Conservation (phyloP, 345 rosid genomes). For the Eucalyptus tenuipes region DNA sequence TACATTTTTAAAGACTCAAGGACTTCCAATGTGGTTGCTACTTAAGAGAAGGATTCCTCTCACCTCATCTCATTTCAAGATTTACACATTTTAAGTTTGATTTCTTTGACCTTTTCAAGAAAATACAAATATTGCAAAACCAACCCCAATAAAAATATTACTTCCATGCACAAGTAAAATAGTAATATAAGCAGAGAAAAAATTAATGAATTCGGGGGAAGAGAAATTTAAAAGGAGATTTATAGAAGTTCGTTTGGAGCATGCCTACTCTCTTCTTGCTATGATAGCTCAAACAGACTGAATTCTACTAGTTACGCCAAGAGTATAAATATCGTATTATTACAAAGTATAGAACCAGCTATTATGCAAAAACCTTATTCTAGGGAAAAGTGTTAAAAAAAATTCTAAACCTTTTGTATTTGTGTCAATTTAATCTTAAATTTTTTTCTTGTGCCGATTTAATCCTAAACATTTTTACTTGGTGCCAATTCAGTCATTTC, state of each 20-base stretch:
- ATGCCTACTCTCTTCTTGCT: not conserved
- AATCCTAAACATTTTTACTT: too few species aligned
- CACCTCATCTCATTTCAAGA: not conserved
- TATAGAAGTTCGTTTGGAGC: not conserved
- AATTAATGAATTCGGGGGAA: not conserved
- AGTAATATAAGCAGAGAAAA: not conserved
- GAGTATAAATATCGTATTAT: not conserved
- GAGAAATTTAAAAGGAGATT: not conserved
- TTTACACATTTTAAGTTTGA: not conserved
- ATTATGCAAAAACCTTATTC: not conserved
- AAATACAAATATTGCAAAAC: not conserved
- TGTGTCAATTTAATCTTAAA: too few species aligned
- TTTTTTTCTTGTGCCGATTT: too few species aligned
- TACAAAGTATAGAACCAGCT: not conserved
- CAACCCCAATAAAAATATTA: not conserved
- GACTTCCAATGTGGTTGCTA: not conserved
- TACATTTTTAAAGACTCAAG: not conserved
- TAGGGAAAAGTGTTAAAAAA: too few species aligned
- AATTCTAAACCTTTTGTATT: fast-evolving
- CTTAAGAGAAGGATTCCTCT: not conserved
- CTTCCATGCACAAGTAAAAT: fast-evolving
- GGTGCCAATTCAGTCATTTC: too few species aligned
- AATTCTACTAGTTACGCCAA: too few species aligned
- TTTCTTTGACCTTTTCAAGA: not conserved
- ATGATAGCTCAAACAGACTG: not conserved